Conservation (phyloP, 257 asterid species). For the Solanum ossicruentum region DNA sequence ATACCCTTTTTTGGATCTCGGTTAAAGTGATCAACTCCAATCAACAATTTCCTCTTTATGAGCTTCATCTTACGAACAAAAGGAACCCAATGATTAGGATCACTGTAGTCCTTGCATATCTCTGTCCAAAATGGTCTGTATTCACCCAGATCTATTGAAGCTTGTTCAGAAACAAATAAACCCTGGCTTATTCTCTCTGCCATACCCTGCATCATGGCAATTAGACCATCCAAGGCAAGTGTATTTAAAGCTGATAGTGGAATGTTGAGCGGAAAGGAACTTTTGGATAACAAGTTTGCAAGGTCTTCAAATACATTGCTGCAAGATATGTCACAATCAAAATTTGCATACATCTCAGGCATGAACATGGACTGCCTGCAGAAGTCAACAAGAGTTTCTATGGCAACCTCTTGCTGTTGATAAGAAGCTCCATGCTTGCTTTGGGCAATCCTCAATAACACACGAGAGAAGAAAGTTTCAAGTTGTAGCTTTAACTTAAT, state of each 20-base stretch:
- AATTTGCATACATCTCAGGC: conserved; percentile 76
- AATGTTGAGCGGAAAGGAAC: conserved; percentile 77
- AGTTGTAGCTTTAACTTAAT: conserved; percentile 66
- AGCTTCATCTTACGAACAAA: conserved; percentile 54
- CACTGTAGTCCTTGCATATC: conserved; percentile 48
- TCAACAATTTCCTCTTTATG: conserved; percentile 61
- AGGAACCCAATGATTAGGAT: conserved; percentile 70
- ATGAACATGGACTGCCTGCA: conserved; percentile 81
- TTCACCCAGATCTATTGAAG: conserved; percentile 28
- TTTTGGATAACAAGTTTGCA: conserved; percentile 65
- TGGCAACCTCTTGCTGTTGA: conserved; percentile 88
- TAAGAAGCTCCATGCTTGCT: conserved; percentile 72
- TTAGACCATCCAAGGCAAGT: conserved; percentile 83
- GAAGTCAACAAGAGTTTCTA: conserved; percentile 87
- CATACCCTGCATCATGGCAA: conserved; percentile 73
- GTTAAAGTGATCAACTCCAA: conserved; percentile 81
- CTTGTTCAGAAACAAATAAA: conserved; percentile 25
- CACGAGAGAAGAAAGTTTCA: conserved; percentile 69
- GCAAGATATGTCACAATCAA: conserved; percentile 78
- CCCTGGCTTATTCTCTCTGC: conserved; percentile 59
- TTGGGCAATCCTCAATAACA: conserved; percentile 66
- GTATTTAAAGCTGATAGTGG: conserved; percentile 73
- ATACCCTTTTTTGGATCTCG: conserved; percentile 73
- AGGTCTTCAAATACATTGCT: conserved; percentile 73
- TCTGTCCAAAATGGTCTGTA: conserved; percentile 64